Evolutionary conservation across 1,284 basidiomycete species (phyloP).

Genomic region (Malassezia globosa): DNA sequence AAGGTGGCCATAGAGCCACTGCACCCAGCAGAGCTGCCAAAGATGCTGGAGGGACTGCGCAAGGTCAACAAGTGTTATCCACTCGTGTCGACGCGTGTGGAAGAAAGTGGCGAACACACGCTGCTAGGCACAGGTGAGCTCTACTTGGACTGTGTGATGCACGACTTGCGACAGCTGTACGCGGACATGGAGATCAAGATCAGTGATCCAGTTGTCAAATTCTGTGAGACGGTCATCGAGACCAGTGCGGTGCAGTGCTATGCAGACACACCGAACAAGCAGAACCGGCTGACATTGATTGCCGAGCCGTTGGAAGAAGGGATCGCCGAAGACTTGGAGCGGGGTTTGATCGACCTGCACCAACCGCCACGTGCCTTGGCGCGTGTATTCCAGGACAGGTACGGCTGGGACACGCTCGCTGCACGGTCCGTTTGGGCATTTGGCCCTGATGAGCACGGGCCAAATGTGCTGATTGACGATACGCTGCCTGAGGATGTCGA

Average conservation of each 20-base stretch:
- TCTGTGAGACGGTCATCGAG: conserved; percentile 96
- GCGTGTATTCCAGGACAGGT: conserved; percentile 54
- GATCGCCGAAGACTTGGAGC: conserved; percentile 43
- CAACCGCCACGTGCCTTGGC: conserved; percentile 35
- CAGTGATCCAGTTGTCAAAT: conserved; percentile 94
- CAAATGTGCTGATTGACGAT: conserved; percentile 89
- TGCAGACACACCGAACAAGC: conserved; percentile 96
- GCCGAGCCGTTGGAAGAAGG: conserved; percentile 44
- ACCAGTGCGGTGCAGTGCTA: conserved; percentile 97
- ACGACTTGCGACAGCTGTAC: conserved; percentile 82
- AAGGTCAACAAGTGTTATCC: conserved; percentile 98
- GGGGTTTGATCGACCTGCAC: conserved; percentile 27
- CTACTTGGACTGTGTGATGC: conserved; percentile 92
- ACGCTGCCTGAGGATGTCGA: conserved; percentile 91
- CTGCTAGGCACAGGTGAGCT: conserved; percentile 92
- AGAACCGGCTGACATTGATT: conserved; percentile 49
- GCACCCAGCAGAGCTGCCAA: conserved; percentile 89
- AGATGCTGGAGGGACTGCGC: conserved; percentile 91
- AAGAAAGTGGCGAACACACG: conserved; percentile 96
- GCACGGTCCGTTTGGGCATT: conserved; percentile 99
- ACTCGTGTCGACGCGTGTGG: conserved; percentile 83
- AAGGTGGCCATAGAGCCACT: conserved; percentile 98
- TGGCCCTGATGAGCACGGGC: conserved; percentile 76
- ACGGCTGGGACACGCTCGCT: conserved; percentile 95
- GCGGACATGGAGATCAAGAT: conserved; percentile 99